phyloP scores from a whole-genome alignment of 352 stramenopile species.

The Thraustochytrium sp. region DNA sequence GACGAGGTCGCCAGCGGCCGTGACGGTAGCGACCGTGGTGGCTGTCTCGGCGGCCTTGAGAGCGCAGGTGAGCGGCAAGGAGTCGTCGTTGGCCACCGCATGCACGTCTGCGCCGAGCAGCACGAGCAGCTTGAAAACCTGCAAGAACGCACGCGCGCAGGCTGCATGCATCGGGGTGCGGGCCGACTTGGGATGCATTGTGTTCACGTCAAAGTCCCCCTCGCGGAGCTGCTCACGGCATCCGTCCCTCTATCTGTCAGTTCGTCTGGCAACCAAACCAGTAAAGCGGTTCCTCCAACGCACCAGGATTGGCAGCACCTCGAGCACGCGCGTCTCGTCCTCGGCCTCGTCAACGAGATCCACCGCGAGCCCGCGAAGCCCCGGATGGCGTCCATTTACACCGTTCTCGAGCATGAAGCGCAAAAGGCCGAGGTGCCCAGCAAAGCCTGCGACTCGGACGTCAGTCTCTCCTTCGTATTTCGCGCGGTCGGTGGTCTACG shows the following conservation, averaged over 20 bases:
- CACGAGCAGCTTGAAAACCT: conserved; percentile 22
- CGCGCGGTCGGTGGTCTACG: too few relatives aligned
- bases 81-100: conserved; percentile 3
- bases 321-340: not conserved
- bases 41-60: not conserved
- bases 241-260: not conserved
- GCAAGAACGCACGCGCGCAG: not conserved
- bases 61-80: conserved; percentile 4
- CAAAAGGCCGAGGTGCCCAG: not conserved
- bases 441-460: not conserved
- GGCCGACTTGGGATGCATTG: not conserved
- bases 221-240: not conserved
- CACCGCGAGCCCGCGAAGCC: not conserved
- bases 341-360: not conserved
- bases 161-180: not conserved
- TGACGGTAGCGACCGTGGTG: not conserved
- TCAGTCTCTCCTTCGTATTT: not conserved
- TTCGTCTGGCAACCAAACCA: not conserved
- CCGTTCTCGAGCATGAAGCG: conserved; percentile 32
- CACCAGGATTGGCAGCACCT: not conserved
- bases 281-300: not conserved
- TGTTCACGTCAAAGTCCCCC: conserved; percentile 12
- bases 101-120: not conserved
- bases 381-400: not conserved
- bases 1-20: not conserved